These are phyloP conservation scores for Chrysoporthe cubensis DNA, from an alignment of 2,329 filamentous ascomycete species.

Conservation along the genomic window DNA sequence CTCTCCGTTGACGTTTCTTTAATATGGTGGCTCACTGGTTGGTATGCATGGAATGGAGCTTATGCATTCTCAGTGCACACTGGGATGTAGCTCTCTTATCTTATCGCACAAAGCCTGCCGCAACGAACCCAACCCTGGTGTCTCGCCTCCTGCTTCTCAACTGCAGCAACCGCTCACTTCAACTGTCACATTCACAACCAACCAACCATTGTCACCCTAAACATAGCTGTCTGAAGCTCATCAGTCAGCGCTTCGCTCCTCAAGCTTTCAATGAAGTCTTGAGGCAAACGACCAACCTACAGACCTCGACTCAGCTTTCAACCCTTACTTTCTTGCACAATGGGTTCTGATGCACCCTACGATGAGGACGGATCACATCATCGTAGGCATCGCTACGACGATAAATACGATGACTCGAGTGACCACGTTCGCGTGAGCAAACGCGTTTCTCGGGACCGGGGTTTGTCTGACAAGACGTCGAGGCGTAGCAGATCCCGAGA, in stretches of 20 bases:
- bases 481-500: conserved; percentile 20
- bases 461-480: conserved; percentile 16
- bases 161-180: neutral
- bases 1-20: neutral
- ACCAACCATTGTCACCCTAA: neutral
- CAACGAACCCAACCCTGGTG: neutral
- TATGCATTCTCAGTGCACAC: neutral
- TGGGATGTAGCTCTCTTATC: conserved; percentile 5
- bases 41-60: neutral
- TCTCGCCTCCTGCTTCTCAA: neutral
- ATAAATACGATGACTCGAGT: conserved; percentile 12
- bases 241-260: neutral
- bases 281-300: neutral
- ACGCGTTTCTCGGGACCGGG: conserved; percentile 13
- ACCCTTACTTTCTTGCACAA: neutral
- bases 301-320: neutral
- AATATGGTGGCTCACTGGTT: neutral
- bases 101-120: neutral
- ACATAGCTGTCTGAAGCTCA: neutral
- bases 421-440: conserved; percentile 12
- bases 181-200: neutral
- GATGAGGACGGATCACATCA: conserved; percentile 9
- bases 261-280: neutral
- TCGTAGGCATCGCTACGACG: conserved; percentile 6
- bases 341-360: conserved; percentile 17